Percentiles rank a stretch among this genome's conserved stretches.
Conservation (phyloP, 108 stramenopile genomes). For the Nannochloropsis gaditana region DNA sequence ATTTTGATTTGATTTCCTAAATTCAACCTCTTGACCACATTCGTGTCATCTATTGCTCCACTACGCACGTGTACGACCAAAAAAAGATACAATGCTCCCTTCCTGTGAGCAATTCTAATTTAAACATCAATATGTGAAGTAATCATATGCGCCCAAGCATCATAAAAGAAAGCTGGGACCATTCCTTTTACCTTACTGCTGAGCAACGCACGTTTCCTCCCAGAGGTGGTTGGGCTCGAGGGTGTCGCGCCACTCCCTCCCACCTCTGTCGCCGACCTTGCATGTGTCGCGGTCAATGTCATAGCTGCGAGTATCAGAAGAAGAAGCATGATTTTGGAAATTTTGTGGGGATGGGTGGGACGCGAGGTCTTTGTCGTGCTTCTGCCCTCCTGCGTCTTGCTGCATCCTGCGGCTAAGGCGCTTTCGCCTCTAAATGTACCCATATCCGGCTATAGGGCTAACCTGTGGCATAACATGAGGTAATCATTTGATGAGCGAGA, state of each 20-base stretch:
- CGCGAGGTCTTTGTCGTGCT: background rate
- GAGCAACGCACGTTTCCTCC: slow-evolving; percentile 8
- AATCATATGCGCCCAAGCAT: too few species aligned
- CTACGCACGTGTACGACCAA: too few species aligned
- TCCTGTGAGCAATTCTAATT: too few species aligned
- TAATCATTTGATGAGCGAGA: too few species aligned
- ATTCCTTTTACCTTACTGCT: background rate
- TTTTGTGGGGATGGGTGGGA: too few species aligned
- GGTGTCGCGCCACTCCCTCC: background rate
- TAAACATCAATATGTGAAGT: too few species aligned
- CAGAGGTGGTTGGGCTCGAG: background rate
- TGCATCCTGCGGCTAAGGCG: slow-evolving; percentile 15
- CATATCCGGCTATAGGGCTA: background rate
- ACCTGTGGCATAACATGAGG: too few species aligned
- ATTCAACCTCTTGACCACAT: too few species aligned
- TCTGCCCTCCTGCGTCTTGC: background rate
- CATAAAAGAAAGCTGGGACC: too few species aligned
- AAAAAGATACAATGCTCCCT: too few species aligned
- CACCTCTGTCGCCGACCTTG: background rate
- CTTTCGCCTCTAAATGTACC: background rate
- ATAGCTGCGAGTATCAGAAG: background rate
- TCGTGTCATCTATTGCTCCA: too few species aligned
- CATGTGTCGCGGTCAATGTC: background rate
- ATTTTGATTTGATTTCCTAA: too few species aligned
- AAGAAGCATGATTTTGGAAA: background rate